A percentile compares a stretch with the other conserved stretches of the same genome.
phyloP scores from a whole-genome alignment of 108 stramenopile genomes.

The Discostella stelligeroides region DNA sequence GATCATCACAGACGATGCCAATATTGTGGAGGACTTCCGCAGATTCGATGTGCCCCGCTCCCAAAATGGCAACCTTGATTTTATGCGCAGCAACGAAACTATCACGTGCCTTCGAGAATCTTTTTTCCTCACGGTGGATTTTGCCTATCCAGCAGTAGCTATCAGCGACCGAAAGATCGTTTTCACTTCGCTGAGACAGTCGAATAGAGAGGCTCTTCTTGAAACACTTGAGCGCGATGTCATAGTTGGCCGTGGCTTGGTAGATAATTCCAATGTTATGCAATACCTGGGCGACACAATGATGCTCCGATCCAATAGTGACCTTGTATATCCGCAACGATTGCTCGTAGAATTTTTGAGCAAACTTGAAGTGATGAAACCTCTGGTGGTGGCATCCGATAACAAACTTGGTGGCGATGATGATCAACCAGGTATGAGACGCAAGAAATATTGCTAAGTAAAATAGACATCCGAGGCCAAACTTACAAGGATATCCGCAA shows the following conservation, averaged over 20 bases:
- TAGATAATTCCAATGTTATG: slow-evolving; percentile 60
- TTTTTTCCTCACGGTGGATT: slow-evolving; percentile 49
- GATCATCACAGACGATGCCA: slow-evolving; percentile 53
- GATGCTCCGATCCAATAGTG: slow-evolving; percentile 41
- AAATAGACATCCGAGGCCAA: not conserved
- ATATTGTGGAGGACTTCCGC: slow-evolving; percentile 58
- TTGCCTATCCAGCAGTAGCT: slow-evolving; percentile 64
- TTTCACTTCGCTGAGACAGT: slow-evolving; percentile 17
- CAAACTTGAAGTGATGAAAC: slow-evolving; percentile 31
- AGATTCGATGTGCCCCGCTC: slow-evolving; percentile 37
- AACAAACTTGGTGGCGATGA: slow-evolving; percentile 13
- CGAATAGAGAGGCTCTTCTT: slow-evolving; percentile 47
- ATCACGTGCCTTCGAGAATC: slow-evolving; percentile 40
- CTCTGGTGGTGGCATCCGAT: slow-evolving; percentile 51
- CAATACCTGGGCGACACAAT: slow-evolving; percentile 39
- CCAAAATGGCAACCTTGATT: slow-evolving; percentile 47
- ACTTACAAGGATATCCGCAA: slow-evolving; percentile 49
- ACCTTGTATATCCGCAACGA: slow-evolving; percentile 49
- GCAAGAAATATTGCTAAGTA: not conserved
- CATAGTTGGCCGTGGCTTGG: slow-evolving; percentile 22
- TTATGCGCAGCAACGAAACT: slow-evolving; percentile 45
- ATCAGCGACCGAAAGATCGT: slow-evolving; percentile 50
- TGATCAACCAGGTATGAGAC: not conserved
- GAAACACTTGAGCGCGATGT: slow-evolving; percentile 50
- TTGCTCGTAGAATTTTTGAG: slow-evolving; percentile 55